Percentiles rank a stretch among this genome's conserved stretches.
Conservation (phyloP, 73 alveolate genomes). For the Loxodes magnus region DNA sequence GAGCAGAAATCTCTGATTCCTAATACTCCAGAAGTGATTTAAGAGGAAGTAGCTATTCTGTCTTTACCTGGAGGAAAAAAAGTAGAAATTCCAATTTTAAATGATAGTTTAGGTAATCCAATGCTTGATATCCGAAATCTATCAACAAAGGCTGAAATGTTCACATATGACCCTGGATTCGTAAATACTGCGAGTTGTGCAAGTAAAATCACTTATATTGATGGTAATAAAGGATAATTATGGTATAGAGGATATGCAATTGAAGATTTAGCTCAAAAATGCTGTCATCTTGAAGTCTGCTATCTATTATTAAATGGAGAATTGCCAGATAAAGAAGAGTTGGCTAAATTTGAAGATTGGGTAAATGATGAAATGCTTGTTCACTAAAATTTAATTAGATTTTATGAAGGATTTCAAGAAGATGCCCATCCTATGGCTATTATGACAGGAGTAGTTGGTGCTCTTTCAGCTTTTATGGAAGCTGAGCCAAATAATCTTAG, state of each 20-base stretch:
- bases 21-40: no score
- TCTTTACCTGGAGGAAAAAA: slow-evolving; percentile 60
- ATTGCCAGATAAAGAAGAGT: slow-evolving; percentile 51
- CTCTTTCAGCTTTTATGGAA: slow-evolving; percentile 60
- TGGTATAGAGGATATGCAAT: slow-evolving; percentile 79
- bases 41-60: slow-evolving; percentile 26
- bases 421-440: slow-evolving; percentile 83
- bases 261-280: slow-evolving; percentile 60
- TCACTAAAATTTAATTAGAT: slow-evolving; percentile 67
- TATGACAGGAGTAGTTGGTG: slow-evolving; percentile 81
- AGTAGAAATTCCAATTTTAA: slow-evolving; percentile 42
- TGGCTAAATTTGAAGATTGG: slow-evolving; percentile 43
- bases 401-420: slow-evolving; percentile 66
- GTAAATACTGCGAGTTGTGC: slow-evolving; percentile 63
- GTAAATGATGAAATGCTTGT: slow-evolving; percentile 69
- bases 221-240: slow-evolving; percentile 72
- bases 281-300: slow-evolving; percentile 70
- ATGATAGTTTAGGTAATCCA: slow-evolving; percentile 65
- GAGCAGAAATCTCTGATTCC: no score
- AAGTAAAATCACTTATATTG: slow-evolving; percentile 70
- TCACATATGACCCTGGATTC: slow-evolving; percentile 81
- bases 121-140: slow-evolving; percentile 60
- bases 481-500: slow-evolving; percentile 35
- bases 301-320: slow-evolving; percentile 74
- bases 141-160: slow-evolving; percentile 49